Evolutionary conservation across 768 basidiomycete species (phyloP), one percentile per base, ranked within the genome.

Genomic region (Lentinula detonsa): DNA sequence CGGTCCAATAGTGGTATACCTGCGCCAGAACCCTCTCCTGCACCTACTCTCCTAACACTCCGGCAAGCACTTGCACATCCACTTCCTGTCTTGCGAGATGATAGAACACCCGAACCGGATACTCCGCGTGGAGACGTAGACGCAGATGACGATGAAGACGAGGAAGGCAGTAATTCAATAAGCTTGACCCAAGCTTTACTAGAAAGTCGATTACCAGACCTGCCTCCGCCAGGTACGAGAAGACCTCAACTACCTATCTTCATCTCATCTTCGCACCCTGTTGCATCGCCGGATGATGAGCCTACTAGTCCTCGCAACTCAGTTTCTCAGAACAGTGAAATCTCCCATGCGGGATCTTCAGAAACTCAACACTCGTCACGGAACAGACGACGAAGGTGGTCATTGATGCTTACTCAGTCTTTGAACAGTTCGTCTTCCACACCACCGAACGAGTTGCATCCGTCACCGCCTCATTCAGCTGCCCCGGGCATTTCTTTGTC

Each of bases 151-250:
- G 85, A 89, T 18, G 85, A 85, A 7, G 85, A 85, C 9, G 87
- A 84, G 8, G 86, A 85, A 23, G 82, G 79, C 21, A 79, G 77
- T 7, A 79, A 85, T 59, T 88, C 90, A 37, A 87, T 94, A 40
- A 87, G 85, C 31, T 80, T 94, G 45, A 85, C 81, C 0, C 85
- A 93, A 64, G 87, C 87, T 9, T 74, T 94, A 18, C 68, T 89
- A 57, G 91, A 94, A 75, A 92, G 91, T 65, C 85, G 91, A 40
- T 71, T 90, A 35, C 91, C 91, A 6, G 80, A 87, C 39, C 68
- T 90, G 13, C 89, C 91, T 15, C 91, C 91, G 16, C 75, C 77
- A 39, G 91, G 91, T 16, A 81, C 87, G 9, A 75, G 75, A 57
- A 85, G 74, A 54, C 78, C 84, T 9, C 90, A 92, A 68, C 81